Percentiles rank a stretch among this genome's conserved stretches.
Evolutionary conservation across 441 rosid species (phyloP).

Genomic region (Adansonia gregorii): DNA sequence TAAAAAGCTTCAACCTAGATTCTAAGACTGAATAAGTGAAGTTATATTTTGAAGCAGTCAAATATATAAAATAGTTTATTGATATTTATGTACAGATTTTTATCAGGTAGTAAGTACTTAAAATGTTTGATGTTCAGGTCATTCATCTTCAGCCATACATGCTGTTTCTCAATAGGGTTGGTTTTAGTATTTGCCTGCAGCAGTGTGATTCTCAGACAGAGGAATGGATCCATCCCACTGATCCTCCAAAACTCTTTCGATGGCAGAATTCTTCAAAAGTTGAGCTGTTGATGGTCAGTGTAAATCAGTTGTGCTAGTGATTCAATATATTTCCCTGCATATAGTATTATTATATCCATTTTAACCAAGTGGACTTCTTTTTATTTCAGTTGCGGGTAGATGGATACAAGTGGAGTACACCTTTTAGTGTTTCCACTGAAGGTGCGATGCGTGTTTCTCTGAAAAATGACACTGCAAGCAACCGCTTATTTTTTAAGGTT

Average conservation of each 20-base stretch:
- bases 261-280: conserved; percentile 77
- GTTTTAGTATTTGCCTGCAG: conserved; percentile 76
- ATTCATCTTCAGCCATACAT: conserved; percentile 92
- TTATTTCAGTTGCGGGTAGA: conserved; percentile 69
- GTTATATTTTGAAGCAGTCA: conserved; percentile 13
- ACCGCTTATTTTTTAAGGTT: conserved; percentile 67
- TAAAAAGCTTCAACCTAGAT: conserved; percentile 1
- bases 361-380: conserved; percentile 30
- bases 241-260: conserved; percentile 79
- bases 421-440: conserved; percentile 83
- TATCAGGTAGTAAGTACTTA: conserved; percentile 21
- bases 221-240: conserved; percentile 91
- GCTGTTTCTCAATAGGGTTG: conserved; percentile 83
- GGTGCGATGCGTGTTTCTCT: conserved; percentile 80
- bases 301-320: background rate
- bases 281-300: conserved; percentile 66
- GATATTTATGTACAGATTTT: conserved; percentile 19
- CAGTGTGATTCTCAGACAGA: conserved; percentile 84
- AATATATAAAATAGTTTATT: conserved; percentile 9
- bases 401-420: conserved; percentile 89
- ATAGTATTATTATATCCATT: background rate
- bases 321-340: conserved; percentile 22
- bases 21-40: background rate
- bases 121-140: conserved; percentile 63
- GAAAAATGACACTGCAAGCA: conserved; percentile 58